Conservation (phyloP, 2,329 filamentous ascomycete species). For the Chaetomium sp. region DNA sequence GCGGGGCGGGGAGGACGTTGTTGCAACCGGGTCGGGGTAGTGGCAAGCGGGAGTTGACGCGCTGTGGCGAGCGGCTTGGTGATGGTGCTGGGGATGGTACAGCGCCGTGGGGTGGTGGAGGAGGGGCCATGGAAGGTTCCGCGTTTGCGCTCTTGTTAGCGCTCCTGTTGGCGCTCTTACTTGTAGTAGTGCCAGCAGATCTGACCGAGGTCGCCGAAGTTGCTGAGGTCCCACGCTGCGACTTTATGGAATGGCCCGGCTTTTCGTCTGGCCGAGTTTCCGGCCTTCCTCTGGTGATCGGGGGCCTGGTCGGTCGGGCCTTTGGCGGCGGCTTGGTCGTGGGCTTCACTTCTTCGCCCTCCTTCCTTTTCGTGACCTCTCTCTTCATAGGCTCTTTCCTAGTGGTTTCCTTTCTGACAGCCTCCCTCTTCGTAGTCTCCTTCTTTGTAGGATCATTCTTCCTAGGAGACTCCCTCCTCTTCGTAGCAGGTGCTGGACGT, state of each 20-base stretch:
- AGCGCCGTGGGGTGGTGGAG: constrained; percentile 4
- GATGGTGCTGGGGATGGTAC: constrained; percentile 13
- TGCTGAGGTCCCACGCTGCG: constrained; percentile 4
- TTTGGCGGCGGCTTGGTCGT: constrained; percentile 16
- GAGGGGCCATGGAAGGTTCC: constrained; percentile 2
- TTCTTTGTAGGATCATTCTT: constrained; percentile 1
- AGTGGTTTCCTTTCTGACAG: background rate
- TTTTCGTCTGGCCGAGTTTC: constrained; percentile 19
- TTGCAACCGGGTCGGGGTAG: constrained; percentile 42
- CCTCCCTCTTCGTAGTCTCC: background rate
- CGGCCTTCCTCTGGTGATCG: constrained; percentile 18
- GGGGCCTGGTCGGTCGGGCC: constrained; percentile 10
- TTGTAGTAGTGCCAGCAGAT: constrained; percentile 12
- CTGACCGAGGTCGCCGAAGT: constrained; percentile 13
- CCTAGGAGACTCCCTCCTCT: constrained; percentile 12
- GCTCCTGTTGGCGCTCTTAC: constrained; percentile 2
- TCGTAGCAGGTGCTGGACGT: constrained; percentile 5
- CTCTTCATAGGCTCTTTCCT: background rate
- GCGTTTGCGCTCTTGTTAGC: constrained; percentile 15
- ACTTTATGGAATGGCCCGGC: background rate
- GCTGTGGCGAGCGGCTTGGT: constrained; percentile 34
- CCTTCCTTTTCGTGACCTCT: constrained; percentile 5
- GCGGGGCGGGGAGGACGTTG: constrained; percentile 41
- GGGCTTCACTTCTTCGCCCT: constrained; percentile 14
- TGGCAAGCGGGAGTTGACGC: constrained; percentile 40